Base-by-base conservation (phyloP, 495 filamentous ascomycete species). In the Podospora bellae-mahoneyi region DNA sequence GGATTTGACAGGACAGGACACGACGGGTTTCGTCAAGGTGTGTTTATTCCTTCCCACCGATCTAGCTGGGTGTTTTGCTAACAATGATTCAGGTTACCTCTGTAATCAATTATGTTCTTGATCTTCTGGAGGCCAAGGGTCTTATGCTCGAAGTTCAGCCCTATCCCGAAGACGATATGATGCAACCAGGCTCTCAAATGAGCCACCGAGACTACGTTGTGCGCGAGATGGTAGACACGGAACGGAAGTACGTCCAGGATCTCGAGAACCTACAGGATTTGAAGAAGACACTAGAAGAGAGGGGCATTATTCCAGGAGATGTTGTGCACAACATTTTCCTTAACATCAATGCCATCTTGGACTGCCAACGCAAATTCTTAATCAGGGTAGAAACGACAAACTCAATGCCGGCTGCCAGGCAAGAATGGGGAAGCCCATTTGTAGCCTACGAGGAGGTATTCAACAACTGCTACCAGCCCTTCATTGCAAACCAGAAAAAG, bases 241-340 rank as follows among this genome's bases (percentile, higher is more conserved):
- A 99, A 77, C 89, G 95, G 55, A 96, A 97, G 75, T 99, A 99
- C 70, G 96, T 98, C n/a, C 94, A 98, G 73, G 94, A 98, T 80
- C 83, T 99, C 30, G 94, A 98, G 74, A 93, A 94, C 69, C 78
- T 99, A 19, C 94, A 98, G 74, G 90, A 93, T 63, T 86, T 98
- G 66, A 97, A 97, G 82, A 95, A 92, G 72, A 87, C 88, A 28
- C 81, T 98, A 39, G 92, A 97, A 73, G 88, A 94, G 72, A 92
- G 90, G 60, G 92, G 93, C 55, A 86, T 92, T 48, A 87, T 98
- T 68, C 88, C 93, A 4, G 94, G 95, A 62, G 96, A 99, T 78
- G 85, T 89, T 18, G 89, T 97, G 28, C 95, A 98, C 79, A 89
- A 93, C 74, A 96, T 99, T 71, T 99, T 99, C 81, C 83, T 97